phyloP scores from a whole-genome alignment of 441 rosid genomes.

The Pelargonium australe region DNA sequence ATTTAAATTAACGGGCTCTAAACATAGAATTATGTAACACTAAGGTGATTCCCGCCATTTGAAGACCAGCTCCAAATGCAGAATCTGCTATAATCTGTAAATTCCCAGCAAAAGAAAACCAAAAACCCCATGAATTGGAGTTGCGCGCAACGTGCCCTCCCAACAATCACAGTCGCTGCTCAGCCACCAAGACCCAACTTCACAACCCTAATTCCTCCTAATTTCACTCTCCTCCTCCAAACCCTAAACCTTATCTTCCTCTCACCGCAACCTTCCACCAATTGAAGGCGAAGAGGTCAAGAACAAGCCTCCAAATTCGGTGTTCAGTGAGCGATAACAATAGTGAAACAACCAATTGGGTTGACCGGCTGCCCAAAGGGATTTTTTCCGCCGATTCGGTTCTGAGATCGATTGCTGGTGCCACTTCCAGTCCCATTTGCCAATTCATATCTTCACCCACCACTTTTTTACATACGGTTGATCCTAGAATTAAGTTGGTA shows the following conservation, averaged over 20 bases:
- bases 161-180: neutral
- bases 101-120: neutral
- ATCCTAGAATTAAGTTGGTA: conserved; percentile 84
- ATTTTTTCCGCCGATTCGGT: conserved; percentile 62
- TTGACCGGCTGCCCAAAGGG: conserved; percentile 51
- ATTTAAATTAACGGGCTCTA: too few species aligned
- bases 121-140: neutral
- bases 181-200: too few species aligned
- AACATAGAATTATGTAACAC: too few species aligned
- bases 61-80: too few species aligned
- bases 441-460: conserved; percentile 79
- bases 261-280: conserved; percentile 8
- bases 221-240: conserved; percentile 16
- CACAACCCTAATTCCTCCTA: neutral
- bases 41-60: too few species aligned
- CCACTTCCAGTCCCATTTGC: conserved; percentile 78
- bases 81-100: too few species aligned
- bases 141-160: neutral
- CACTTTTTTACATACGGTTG: conserved; percentile 75
- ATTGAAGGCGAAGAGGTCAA: conserved; percentile 17
- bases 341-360: conserved; percentile 39
- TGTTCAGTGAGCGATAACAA: conserved; percentile 36
- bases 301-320: conserved; percentile 18
- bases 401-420: conserved; percentile 60
- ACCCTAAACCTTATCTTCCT: conserved; percentile 21